phyloP scores from a whole-genome alignment of 202 grass and related monocot species.

The Setaria viridis region DNA sequence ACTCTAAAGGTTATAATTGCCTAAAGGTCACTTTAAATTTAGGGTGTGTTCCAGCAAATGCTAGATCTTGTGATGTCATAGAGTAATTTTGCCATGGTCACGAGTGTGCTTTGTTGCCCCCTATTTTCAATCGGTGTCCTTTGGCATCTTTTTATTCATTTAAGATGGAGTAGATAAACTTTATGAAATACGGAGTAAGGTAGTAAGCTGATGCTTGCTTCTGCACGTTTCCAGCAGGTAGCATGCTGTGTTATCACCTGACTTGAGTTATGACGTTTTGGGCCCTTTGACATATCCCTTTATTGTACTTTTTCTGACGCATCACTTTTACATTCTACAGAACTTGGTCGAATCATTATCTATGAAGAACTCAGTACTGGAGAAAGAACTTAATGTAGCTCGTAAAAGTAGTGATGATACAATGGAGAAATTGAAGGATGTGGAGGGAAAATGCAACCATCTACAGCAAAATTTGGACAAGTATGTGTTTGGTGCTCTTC shows the following conservation, averaged over 20 bases:
- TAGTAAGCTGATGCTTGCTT: not conserved
- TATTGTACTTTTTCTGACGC: conserved; percentile 19
- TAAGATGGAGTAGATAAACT: not conserved
- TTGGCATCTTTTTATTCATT: conserved; percentile 19
- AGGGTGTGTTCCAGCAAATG: not conserved
- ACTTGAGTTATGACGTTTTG: conserved; percentile 6
- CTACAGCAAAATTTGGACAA: conserved; percentile 89
- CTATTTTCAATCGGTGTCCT: conserved; percentile 22
- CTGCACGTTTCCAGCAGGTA: not conserved
- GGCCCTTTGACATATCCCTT: conserved; percentile 4
- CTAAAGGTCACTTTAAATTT: not conserved
- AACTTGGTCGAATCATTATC: conserved; percentile 74
- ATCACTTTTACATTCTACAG: conserved; percentile 55
- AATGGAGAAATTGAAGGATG: conserved; percentile 80
- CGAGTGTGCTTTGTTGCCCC: not conserved
- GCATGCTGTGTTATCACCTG: not conserved
- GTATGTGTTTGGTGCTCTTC: conserved; percentile 56
- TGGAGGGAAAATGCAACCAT: conserved; percentile 75
- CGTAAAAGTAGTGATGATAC: conserved; percentile 75
- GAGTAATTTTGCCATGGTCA: not conserved
- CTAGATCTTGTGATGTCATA: not conserved
- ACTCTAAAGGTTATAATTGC: not conserved
- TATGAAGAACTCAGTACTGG: conserved; percentile 71
- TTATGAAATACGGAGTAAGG: conserved; percentile 1
- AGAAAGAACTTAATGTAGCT: conserved; percentile 70